phyloP scores from a whole-genome alignment of 176 grass and related monocot genomes.

The maize (Zea mays) region Zm-B73-REFERENCE-NAM-5.0 NC_050096.1:16743001-16743500 shows the following conservation, averaged over 20 bases:
- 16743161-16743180: background rate
- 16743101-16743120: slow-evolving; percentile 62
- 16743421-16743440: background rate
- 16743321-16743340: background rate
- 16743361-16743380: background rate
- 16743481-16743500: too few species aligned
- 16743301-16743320: background rate
- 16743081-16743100: slow-evolving; percentile 66
- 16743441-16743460: background rate
- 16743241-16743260: background rate
- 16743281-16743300: background rate
- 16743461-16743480: background rate
- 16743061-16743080: slow-evolving; percentile 72
- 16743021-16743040: slow-evolving; percentile 55
- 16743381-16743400: background rate
- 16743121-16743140: slow-evolving; percentile 60
- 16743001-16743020: slow-evolving; percentile 63
- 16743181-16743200: background rate
- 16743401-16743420: background rate
- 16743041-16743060: slow-evolving; percentile 66
- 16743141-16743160: slow-evolving; percentile 34
- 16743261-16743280: slow-evolving; percentile 26
- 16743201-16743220: background rate
- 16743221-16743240: slow-evolving; percentile 23
- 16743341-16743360: background rate